Conservation (phyloP, 2,329 filamentous ascomycete genomes). For the Alternaria brassicae region DNA sequence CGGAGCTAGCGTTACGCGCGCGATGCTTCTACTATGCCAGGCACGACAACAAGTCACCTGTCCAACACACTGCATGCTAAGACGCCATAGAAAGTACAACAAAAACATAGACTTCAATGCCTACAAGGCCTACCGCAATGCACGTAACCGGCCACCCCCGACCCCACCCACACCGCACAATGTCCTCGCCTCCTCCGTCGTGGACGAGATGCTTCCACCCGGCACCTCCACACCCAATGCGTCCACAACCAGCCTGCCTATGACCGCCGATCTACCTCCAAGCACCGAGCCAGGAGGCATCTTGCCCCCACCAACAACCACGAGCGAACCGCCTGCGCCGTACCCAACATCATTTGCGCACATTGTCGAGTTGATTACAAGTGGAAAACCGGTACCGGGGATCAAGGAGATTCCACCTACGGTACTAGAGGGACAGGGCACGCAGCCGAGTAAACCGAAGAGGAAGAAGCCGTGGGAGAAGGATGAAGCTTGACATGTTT, state of each 20-base stretch:
- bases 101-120: constrained; percentile 67
- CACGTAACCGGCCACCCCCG: constrained; percentile 31
- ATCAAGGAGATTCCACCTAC: constrained; percentile 87
- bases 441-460: constrained; percentile 58
- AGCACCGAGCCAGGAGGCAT: constrained; percentile 26
- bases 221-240: background rate
- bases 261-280: background rate
- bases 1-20: constrained; percentile 69
- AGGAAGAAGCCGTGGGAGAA: constrained; percentile 84
- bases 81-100: constrained; percentile 49
- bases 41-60: constrained; percentile 28
- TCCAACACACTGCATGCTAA: background rate
- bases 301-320: constrained; percentile 30
- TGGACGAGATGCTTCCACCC: constrained; percentile 7
- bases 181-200: constrained; percentile 15
- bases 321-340: constrained; percentile 60
- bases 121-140: constrained; percentile 70
- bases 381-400: constrained; percentile 82
- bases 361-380: constrained; percentile 84
- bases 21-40: constrained; percentile 73
- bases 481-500: constrained; percentile 42
- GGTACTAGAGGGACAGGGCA: constrained; percentile 73
- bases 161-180: constrained; percentile 28
- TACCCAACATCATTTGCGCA: constrained; percentile 86
- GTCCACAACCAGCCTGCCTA: background rate